Evolutionary conservation across 1,139 yeast genomes (phyloP).

Genomic region (Geotrichum australiense): DNA sequence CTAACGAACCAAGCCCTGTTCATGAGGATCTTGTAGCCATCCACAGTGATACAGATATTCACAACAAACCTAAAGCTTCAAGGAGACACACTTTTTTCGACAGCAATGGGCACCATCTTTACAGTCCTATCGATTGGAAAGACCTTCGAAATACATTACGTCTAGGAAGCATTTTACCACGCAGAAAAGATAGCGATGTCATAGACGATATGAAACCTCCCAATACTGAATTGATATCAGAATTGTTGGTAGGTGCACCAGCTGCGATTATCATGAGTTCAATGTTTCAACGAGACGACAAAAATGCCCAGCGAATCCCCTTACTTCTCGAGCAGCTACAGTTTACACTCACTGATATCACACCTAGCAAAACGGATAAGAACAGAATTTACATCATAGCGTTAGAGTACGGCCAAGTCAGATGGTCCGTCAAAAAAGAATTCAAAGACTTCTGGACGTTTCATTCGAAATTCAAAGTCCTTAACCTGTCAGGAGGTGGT

Average conservation of each 20-base stretch:
- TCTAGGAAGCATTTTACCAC: slow-evolving; percentile 21
- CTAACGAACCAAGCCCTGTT: background rate
- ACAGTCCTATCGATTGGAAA: slow-evolving; percentile 23
- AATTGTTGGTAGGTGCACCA: slow-evolving; percentile 69
- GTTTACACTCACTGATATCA: slow-evolving; percentile 51
- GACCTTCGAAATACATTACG: slow-evolving; percentile 27
- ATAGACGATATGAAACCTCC: slow-evolving; percentile 36
- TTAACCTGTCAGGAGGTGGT: slow-evolving; percentile 36
- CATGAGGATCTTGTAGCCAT: no score
- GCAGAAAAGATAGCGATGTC: slow-evolving; percentile 24
- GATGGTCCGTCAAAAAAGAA: slow-evolving; percentile 74
- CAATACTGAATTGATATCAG: slow-evolving; percentile 57
- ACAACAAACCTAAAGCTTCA: slow-evolving; percentile 1
- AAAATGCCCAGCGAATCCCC: slow-evolving; percentile 74
- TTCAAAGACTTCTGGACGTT: slow-evolving; percentile 63
- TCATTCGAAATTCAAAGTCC: slow-evolving; percentile 60
- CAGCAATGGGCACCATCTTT: slow-evolving; percentile 1
- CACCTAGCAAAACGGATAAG: slow-evolving; percentile 37
- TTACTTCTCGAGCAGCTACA: slow-evolving; percentile 67
- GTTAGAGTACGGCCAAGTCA: slow-evolving; percentile 78
- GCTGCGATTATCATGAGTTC: slow-evolving; percentile 73
- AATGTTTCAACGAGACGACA: slow-evolving; percentile 68
- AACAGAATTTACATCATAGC: slow-evolving; percentile 57
- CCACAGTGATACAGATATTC: slow-evolving; percentile 13
- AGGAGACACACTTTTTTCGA: slow-evolving; percentile 17